Evolutionary conservation across 345 rosid species (phyloP).

Genomic region (Eucalyptus lansdowneana): DNA sequence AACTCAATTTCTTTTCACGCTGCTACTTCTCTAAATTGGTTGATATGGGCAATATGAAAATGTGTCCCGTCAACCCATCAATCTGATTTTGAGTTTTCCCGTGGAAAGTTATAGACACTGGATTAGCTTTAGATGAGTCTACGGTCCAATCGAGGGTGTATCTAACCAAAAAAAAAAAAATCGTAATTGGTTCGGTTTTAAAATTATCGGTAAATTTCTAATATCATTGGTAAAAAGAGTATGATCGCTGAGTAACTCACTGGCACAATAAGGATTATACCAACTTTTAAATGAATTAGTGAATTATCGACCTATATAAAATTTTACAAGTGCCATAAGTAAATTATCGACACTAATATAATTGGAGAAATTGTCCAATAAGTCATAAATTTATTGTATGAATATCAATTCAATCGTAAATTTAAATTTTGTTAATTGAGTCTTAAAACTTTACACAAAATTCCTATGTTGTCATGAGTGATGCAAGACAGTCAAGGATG

Average conservation of each 20-base stretch:
- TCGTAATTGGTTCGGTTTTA: neutral
- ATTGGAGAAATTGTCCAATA: neutral
- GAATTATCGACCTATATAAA: fast-evolving
- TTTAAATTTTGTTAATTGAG: fast-evolving
- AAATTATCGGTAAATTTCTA: neutral
- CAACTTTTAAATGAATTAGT: neutral
- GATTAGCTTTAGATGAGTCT: neutral
- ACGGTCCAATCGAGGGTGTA: neutral
- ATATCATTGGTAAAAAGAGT: neutral
- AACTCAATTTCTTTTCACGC: no score
- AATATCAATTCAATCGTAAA: no score
- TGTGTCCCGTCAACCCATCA: neutral
- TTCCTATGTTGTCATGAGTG: neutral
- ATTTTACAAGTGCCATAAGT: neutral
- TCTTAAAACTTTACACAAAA: neutral
- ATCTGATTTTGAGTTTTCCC: neutral
- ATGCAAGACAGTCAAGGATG: fast-evolving
- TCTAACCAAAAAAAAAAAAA: neutral
- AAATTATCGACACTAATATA: neutral
- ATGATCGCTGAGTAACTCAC: neutral
- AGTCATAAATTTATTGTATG: no score
- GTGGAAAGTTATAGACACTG: fast-evolving
- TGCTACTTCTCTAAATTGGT: neutral
- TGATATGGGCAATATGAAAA: neutral
- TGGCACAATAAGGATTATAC: neutral